Evolutionary conservation across 2,329 filamentous ascomycete species (phyloP).

Genomic region (Colletotrichum kahawae): DNA sequence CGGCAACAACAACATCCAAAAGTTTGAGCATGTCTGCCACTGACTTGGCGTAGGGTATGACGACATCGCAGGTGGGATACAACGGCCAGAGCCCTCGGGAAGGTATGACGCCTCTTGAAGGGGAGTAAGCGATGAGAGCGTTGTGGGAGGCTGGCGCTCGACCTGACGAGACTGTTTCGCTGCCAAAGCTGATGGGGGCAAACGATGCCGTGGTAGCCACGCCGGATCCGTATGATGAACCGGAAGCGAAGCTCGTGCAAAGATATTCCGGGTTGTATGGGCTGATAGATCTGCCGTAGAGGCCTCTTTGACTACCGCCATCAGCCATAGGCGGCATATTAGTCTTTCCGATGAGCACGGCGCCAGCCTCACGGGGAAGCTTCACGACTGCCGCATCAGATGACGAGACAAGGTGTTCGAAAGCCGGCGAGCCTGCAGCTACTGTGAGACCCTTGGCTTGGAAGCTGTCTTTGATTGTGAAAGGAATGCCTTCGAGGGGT

Average conservation of each 20-base stretch:
- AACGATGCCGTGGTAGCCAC: conserved; percentile 53
- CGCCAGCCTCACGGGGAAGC: conserved; percentile 52
- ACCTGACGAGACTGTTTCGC: conserved; percentile 58
- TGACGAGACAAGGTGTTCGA: conserved; percentile 51
- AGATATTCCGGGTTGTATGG: conserved; percentile 57
- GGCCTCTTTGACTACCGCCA: conserved; percentile 58
- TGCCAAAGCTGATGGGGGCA: conserved; percentile 53
- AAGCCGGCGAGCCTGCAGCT: conserved; percentile 59
- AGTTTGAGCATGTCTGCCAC: conserved; percentile 44
- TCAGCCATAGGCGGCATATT: conserved; percentile 64
- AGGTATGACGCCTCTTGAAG: conserved; percentile 52
- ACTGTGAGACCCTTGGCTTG: conserved; percentile 58
- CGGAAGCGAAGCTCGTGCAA: conserved; percentile 56
- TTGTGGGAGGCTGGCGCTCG: conserved; percentile 59
- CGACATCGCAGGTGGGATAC: conserved; percentile 57
- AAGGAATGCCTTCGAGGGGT: conserved; percentile 60
- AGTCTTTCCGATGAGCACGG: conserved; percentile 57
- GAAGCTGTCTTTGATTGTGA: conserved; percentile 63
- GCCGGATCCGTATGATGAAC: conserved; percentile 58
- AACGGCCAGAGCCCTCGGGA: conserved; percentile 56
- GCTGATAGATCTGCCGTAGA: conserved; percentile 56
- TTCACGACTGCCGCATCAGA: conserved; percentile 57
- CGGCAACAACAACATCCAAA: conserved; percentile 49
- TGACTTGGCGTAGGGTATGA: conserved; percentile 54
- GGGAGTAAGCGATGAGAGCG: conserved; percentile 55